These are phyloP conservation scores for Piromyces sp. DNA, from an alignment of 192 early-diverging fungal genomes.

Conservation along the genomic window DNA sequence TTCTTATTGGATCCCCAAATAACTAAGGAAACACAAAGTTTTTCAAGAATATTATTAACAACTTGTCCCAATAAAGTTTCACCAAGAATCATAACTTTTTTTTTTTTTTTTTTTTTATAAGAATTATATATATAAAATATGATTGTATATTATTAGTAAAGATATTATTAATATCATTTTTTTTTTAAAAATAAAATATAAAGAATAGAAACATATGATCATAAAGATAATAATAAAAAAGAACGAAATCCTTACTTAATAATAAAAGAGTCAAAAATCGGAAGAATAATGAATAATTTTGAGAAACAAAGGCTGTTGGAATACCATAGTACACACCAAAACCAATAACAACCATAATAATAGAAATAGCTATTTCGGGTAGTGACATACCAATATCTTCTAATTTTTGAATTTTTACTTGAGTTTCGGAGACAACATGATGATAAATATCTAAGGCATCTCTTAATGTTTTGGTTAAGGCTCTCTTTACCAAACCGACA, in stretches of 20 bases:
- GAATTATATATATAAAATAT: too few species aligned
- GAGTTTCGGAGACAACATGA: constrained; percentile 4
- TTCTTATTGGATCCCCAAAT: constrained; percentile 1
- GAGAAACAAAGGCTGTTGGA: constrained; percentile 8
- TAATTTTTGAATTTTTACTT: constrained; percentile 5
- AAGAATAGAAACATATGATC: too few species aligned
- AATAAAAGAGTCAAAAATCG: constrained; percentile 13
- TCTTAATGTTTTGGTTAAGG: constrained; percentile 9
- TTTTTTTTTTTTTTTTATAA: too few species aligned
- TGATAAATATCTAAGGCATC: constrained; percentile 16
- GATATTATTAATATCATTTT: background rate
- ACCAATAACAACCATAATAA: constrained; percentile 9
- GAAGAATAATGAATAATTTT: constrained; percentile 10
- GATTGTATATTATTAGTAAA: too few species aligned
- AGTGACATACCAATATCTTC: constrained; percentile 6
- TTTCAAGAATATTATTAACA: constrained; percentile 8
- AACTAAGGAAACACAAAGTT: constrained; percentile 1
- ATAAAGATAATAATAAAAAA: too few species aligned
- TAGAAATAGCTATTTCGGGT: constrained; percentile 4
- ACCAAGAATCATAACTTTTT: constrained; percentile 14
- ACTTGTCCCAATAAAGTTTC: constrained; percentile 8
- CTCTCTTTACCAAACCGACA: constrained; percentile 6
- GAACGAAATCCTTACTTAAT: constrained; percentile 1
- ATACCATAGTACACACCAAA: constrained; percentile 14
- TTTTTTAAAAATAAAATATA: too few species aligned